Evolutionary conservation across 345 rosid genomes (phyloP), one percentile per base, ranked within the genome.

Genomic region (Eutrema japonicum): DNA sequence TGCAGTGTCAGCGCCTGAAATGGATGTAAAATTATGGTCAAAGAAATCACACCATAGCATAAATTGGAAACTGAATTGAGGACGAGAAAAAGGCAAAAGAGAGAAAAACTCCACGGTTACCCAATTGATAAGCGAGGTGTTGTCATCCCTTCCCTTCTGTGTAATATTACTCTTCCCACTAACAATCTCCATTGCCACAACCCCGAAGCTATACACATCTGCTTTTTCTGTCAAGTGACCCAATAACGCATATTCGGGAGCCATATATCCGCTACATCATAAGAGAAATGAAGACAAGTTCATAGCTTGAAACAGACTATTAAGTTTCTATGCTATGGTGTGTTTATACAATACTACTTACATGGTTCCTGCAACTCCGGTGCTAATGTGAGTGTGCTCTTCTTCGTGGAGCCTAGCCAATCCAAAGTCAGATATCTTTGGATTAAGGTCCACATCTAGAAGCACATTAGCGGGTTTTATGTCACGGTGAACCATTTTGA

Each of bases 351-450:
- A 46, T 5, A 35, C 12, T 12, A 57, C 85, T 64, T 56, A 89
- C 94, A 89, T 74, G 51, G 94, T 89, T 69, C 92, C 92, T 2
- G 87, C 95, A 54, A 89, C 47, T 68, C 77, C 77, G 42, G 91
- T 87, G 75, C 79, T 87, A 51, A 89, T 78, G 62, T 84, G 91
- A 42, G 81, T 80, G 50, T 85, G 77, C 7, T 83, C 91, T 57
- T 62, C 84, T 35, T 81, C 85, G 6, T 82, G 41, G 46, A 84
- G 86, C 76, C 82, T 84, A 64, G 95, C 91, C 77, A 89, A 68
- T 8, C 91, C 95, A 63, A 87, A 89, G 62, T 89, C 95, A 0
- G 91, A 89, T 71, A 89, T 89, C 58, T 84, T 89, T 5, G 95
- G 79, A 64, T 84, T 89, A 3, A 86, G 70, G 51, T 84, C 67